Evolutionary conservation across 768 basidiomycete species (phyloP), one percentile per base, ranked within the genome.

Genomic region (Lentinus tigrinus): DNA sequence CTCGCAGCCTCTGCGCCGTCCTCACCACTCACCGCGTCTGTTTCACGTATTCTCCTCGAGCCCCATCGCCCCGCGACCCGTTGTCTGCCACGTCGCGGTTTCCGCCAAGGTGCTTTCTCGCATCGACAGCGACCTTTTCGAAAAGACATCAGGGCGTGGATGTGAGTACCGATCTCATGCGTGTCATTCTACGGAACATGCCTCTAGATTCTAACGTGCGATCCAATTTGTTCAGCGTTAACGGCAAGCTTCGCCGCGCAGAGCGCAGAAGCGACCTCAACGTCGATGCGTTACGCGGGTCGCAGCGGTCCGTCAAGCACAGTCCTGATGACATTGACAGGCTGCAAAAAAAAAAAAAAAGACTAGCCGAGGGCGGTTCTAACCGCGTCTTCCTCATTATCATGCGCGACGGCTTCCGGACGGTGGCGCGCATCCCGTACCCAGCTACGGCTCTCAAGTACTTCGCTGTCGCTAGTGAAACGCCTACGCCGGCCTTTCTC

Each of bases 221-320:
- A n/a, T n/a, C n/a, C n/a, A n/a, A n/a, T n/a, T 56, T 16, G n/a
- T n/a, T n/a, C 27, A 42, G 34, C 47, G 52, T 58, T 62, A 72
- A 72, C 47, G 63, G 69, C 26, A 57, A 38, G 47, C 78, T 80
- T 74, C 80, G 78, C 65, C 78, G 63, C 60, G 65, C 60, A 70
- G 79, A 83, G 71, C 79, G 77, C 53, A 77, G 66, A 52, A 72
- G 37, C 54, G 69, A 62, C 16, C 80, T 81, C 71, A 52, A 80
- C 48, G 72, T 75, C 72, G 67, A 72, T 9, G 75, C 54, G 67
- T 73, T 79, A n/a, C 28, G 70, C 74, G 70, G 69, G 75, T 81
- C 67, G 75, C 78, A 56, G 78, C 17, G 75, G 69, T 74, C 78
- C 31, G 72, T 80, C 14, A 46, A 57, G 63, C 72, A 70, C 10